phyloP scores from a whole-genome alignment of 148 eudicot species.

The Silene conica region DNA sequence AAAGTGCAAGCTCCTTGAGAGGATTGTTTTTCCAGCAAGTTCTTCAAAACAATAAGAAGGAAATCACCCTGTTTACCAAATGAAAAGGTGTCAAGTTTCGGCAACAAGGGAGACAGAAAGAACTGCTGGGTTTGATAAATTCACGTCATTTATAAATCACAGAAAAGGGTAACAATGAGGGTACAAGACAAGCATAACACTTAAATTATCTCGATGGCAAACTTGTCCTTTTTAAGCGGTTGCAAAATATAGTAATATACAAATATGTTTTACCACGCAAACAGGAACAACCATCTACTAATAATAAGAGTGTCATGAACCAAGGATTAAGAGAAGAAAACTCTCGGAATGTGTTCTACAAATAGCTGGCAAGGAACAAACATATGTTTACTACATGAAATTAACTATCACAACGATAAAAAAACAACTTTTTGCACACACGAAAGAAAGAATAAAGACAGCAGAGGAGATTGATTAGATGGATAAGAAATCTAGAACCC shows the following conservation, averaged over 20 bases:
- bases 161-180: not conserved
- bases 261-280: not conserved
- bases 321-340: not conserved
- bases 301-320: not conserved
- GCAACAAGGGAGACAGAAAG: conserved; percentile 5
- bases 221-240: not conserved
- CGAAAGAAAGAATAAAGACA: not conserved
- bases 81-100: conserved; percentile 12
- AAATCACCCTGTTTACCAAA: conserved; percentile 76
- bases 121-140: not conserved
- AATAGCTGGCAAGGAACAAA: not conserved
- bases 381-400: not conserved
- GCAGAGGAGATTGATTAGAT: not conserved
- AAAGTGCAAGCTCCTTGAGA: conserved; percentile 41
- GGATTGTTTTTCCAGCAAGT: conserved; percentile 75
- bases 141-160: not conserved
- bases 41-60: conserved; percentile 78
- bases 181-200: not conserved
- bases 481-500: not conserved
- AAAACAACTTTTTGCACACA: not conserved
- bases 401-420: not conserved
- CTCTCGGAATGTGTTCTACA: not conserved
- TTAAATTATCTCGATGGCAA: not conserved
- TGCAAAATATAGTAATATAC: not conserved
- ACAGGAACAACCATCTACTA: not conserved